Conservation (phyloP, 495 filamentous ascomycete species). For the Immersiella caudata region DNA sequence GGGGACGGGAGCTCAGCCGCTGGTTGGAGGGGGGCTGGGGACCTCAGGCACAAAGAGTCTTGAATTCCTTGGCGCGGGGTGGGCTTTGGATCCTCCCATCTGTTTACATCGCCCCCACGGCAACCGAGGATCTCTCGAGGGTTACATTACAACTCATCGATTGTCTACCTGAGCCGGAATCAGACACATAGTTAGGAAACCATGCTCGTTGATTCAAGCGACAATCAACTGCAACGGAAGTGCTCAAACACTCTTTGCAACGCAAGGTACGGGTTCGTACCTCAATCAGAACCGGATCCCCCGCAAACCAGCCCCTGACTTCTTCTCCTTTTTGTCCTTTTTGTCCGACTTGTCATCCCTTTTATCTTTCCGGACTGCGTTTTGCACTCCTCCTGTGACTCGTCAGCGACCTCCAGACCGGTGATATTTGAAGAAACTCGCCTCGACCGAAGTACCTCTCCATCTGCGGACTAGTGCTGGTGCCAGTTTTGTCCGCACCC, state of each 20-base stretch:
- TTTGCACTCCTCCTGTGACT: constrained; percentile 56
- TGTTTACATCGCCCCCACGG: constrained; percentile 1
- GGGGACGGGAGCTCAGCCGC: not conserved
- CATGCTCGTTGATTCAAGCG: not conserved
- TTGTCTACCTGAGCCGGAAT: not conserved
- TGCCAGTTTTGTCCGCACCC: constrained; percentile 14
- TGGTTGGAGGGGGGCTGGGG: constrained; percentile 10
- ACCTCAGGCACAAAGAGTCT: constrained; percentile 1
- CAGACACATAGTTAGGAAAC: not conserved
- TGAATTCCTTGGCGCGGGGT: not conserved
- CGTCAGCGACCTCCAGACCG: constrained; percentile 34
- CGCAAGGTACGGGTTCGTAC: constrained; percentile 27
- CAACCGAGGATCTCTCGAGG: not conserved
- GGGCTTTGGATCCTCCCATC: not conserved
- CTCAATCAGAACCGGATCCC: constrained; percentile 53
- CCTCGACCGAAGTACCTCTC: constrained; percentile 51
- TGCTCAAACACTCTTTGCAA: constrained; percentile 13
- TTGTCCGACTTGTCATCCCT: constrained; percentile 56
- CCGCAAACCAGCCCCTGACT: constrained; percentile 47
- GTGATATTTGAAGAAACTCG: constrained; percentile 31
- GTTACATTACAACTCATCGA: not conserved
- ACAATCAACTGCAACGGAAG: not conserved
- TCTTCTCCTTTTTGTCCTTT: constrained; percentile 57
- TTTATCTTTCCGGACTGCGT: constrained; percentile 55
- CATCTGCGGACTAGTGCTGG: constrained; percentile 44